Evolutionary conservation across 23 red algal species (phyloP), one percentile per base, ranked within the genome.

Genomic region (Gracilariopsis chorda): DNA sequence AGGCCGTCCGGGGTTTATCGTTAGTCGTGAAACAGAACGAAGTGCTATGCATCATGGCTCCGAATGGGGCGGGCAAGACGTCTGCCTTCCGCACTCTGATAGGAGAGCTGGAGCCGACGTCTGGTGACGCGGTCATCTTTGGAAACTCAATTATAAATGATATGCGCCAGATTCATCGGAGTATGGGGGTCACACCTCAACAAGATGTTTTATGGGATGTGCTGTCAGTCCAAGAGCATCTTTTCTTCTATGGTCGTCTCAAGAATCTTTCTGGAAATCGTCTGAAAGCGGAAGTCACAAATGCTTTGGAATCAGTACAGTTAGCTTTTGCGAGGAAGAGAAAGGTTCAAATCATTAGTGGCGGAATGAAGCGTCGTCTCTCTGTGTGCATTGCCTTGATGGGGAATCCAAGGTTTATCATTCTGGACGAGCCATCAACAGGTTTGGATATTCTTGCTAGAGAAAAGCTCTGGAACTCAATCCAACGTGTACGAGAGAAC

Each of bases 341-440:
- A 53, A 53, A 90, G 40, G 90, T 85, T 23, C 63, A 41, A 8
- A 82, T 90, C 7, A 87, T 92, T 36, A 94, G 91, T 37, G 95
- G 95, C 33, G 95, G 95, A 7, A 98, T 98, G 95, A 80, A 85
- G 28, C 91, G 95, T n/a, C 74, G 95, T 20, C 48, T 98, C 6
- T 92, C 87, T 0, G 95, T 98, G 39, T 89, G 91, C 36, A 94
- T 98, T 77, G 86, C 95, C 16, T 24, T 98, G 23, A 91, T 98
- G 32, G 95, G 95, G 23, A 69, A 82, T 45, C 90, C 90, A 29
- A 60, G 64, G 41, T 73, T 98, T 51, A 85, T 98, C 7, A 87
- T 98, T 59, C 73, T 98, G 51, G 95, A 98, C 86, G 95, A 98
- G 70, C 95, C 95, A 44, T 94, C 95, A 16, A 91, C 91, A 6